A percentile compares a stretch with the other conserved stretches of the same genome.
Evolutionary conservation across 2,329 filamentous ascomycete species (phyloP).

Genomic region (Daldinia sp.): DNA sequence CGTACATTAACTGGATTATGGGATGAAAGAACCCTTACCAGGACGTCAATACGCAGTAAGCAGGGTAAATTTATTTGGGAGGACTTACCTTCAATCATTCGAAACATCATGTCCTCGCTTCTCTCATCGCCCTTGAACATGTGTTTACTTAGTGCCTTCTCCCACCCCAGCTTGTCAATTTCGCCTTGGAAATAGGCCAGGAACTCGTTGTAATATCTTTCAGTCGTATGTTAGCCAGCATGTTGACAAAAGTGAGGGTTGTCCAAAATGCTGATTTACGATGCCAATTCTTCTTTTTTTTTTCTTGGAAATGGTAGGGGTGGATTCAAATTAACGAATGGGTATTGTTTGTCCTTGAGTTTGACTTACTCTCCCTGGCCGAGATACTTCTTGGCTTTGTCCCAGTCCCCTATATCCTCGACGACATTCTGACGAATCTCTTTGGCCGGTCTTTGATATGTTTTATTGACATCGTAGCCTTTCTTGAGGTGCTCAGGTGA

Average conservation of each 20-base stretch:
- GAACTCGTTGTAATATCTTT: slow-evolving; percentile 72
- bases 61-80: too few species aligned
- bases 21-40: slow-evolving; percentile 75
- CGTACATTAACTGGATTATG: slow-evolving; percentile 85
- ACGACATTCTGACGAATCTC: slow-evolving; percentile 59
- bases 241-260: background rate
- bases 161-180: slow-evolving; percentile 70
- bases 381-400: slow-evolving; percentile 64
- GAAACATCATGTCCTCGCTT: slow-evolving; percentile 72
- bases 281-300: background rate
- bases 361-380: slow-evolving; percentile 59
- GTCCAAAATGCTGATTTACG: too few species aligned
- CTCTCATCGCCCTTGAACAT: slow-evolving; percentile 72
- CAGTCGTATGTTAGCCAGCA: background rate
- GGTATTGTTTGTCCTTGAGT: background rate
- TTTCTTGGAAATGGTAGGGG: background rate
- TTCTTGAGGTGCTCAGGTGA: slow-evolving; percentile 64
- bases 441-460: slow-evolving; percentile 69
- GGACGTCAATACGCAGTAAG: background rate
- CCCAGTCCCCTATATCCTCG: slow-evolving; percentile 64
- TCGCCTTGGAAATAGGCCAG: slow-evolving; percentile 78
- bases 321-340: background rate
- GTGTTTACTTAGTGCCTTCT: slow-evolving; percentile 69
- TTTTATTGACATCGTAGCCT: slow-evolving; percentile 70
- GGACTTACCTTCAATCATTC: slow-evolving; percentile 69